These are phyloP conservation scores for Salvia rosmarinus DNA, from an alignment of 257 asterid genomes.

Conservation along the genomic window DNA sequence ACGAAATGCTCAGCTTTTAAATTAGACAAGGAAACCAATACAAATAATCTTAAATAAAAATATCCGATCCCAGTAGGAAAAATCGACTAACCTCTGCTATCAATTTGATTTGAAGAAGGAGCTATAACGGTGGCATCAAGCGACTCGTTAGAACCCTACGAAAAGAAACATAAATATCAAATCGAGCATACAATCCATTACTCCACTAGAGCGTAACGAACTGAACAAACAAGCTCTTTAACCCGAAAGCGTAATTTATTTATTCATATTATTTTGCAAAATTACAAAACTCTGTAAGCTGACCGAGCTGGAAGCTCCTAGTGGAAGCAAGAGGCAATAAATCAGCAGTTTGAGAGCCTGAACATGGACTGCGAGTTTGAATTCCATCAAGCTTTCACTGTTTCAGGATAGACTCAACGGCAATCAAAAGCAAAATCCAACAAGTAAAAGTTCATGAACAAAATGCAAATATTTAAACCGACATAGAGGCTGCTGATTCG, in stretches of 20 bases:
- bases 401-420: not conserved
- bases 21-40: not conserved
- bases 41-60: not conserved
- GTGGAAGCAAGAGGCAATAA: constrained; percentile 41
- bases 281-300: constrained; percentile 21
- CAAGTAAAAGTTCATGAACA: not conserved
- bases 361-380: constrained; percentile 25
- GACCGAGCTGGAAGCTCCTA: constrained; percentile 50
- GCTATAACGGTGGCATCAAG: constrained; percentile 31
- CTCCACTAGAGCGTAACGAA: not conserved
- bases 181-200: not conserved
- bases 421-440: constrained; percentile 22
- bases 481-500: constrained; percentile 13
- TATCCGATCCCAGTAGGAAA: constrained; percentile 9
- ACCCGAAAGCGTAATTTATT: not conserved
- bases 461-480: constrained; percentile 16
- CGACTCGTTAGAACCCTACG: constrained; percentile 44
- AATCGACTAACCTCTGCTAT: constrained; percentile 41
- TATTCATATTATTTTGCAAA: no score
- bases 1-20: constrained; percentile 1
- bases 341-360: constrained; percentile 37
- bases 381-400: constrained; percentile 35
- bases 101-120: constrained; percentile 46
- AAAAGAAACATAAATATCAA: not conserved
- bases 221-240: not conserved